Evolutionary conservation across 768 basidiomycete genomes (phyloP).

Genomic region (Boletus subparvulus): DNA sequence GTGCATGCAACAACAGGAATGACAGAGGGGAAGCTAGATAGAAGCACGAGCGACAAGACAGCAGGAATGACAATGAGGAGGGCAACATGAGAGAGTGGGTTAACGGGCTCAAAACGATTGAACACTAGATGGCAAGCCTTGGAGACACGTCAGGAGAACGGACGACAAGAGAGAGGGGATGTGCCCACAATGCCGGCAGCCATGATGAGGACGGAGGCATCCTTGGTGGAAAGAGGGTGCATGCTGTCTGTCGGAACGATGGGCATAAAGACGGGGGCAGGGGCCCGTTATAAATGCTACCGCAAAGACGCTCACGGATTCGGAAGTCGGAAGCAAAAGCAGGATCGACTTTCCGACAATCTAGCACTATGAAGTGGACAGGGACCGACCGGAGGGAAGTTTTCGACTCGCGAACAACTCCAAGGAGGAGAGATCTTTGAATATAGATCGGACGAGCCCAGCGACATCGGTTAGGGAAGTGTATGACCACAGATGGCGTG

Average conservation of each 20-base stretch:
- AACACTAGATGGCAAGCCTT: constrained; percentile 33
- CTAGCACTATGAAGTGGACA: constrained; percentile 26
- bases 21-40: constrained; percentile 12
- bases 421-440: constrained; percentile 16
- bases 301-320: constrained; percentile 31
- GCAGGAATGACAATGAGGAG: constrained; percentile 26
- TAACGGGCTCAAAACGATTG: constrained; percentile 32
- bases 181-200: constrained; percentile 27
- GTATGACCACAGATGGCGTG: constrained; percentile 1
- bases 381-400: constrained; percentile 17
- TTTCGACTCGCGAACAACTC: constrained; percentile 21
- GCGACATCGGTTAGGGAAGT: constrained; percentile 18
- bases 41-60: constrained; percentile 18
- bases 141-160: constrained; percentile 7
- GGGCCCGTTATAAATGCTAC: constrained; percentile 23
- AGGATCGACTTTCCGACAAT: constrained; percentile 40
- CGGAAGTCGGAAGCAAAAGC: constrained; percentile 29
- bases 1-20: constrained; percentile 17
- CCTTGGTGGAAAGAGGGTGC: constrained; percentile 16
- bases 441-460: constrained; percentile 14
- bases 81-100: constrained; percentile 25
- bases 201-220: constrained; percentile 20
- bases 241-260: constrained; percentile 17
- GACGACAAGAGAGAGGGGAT: not conserved
- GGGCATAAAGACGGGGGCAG: constrained; percentile 18